Base-by-base conservation (phyloP, 495 filamentous ascomycete species). In the Penicillium crystallinum region DNA sequence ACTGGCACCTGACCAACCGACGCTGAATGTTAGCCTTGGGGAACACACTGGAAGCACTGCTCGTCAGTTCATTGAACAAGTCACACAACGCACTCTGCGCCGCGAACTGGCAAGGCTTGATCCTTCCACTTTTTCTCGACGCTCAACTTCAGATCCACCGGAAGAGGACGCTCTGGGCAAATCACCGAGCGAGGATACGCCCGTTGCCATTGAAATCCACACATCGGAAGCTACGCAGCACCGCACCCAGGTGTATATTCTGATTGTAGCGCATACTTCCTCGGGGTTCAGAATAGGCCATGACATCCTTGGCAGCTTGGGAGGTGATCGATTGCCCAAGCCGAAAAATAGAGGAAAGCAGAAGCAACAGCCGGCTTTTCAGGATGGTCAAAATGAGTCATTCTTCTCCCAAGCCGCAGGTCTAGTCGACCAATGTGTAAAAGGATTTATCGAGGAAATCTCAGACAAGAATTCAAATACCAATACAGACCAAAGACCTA, bases 251-350 rank as follows among this genome's bases (percentile, higher is more conserved):
- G 66, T 87, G 6, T 92, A 91, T 41, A 69, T 90, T 7, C 72
- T 95, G 4, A 66, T 91, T 6, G 87, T 93, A 5, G 89, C 87
- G 0, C 77, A 83, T 27, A 88, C 84, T 1, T 72, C 73, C 0
- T 77, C 65, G 0, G 81, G 81, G 3, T 74, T 86, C 50, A 76
- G 78, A 27, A 81, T 91, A 62, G 89, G 84, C 1, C 63, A 79
- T 2, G 89, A 93, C 58, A 76, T 79, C 46, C 73, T 91, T 3
- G 48, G 48, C 4, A 35, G 29, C n/a, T 8, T 41, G 4, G 48
- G 46, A 36, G 30, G 34, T 25, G 31, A 18, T 41, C 17, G 7
- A 18, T 31, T 30, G 47, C 41, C 19, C 44, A 35, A 36, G 49
- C 11, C 39, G 47, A 53, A 25, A 49, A 55, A 12, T 12, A 51